phyloP scores from a whole-genome alignment of 2,329 filamentous ascomycete species.

The Macrophomina phaseolina region DNA sequence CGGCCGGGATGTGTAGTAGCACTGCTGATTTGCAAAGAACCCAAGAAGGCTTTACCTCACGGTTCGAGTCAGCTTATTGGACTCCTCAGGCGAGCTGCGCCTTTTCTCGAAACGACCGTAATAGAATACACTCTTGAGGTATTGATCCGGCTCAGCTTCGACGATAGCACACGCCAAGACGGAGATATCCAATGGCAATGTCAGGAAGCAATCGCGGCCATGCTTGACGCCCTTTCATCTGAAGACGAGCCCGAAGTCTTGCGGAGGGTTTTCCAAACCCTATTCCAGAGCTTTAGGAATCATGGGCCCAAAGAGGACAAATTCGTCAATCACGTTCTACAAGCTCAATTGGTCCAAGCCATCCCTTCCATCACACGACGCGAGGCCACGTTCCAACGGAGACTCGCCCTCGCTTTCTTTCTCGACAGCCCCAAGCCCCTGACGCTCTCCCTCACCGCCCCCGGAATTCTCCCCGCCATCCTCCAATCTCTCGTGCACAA shows the following conservation, averaged over 20 bases:
- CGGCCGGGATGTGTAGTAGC: not conserved
- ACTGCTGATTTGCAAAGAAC: conserved; percentile 11
- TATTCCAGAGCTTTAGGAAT: conserved; percentile 37
- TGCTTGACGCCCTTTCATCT: conserved; percentile 29
- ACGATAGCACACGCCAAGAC: conserved; percentile 24
- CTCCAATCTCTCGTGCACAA: conserved; percentile 37
- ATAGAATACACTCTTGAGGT: conserved; percentile 18
- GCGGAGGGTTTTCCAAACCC: conserved; percentile 27
- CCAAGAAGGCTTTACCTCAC: conserved; percentile 31
- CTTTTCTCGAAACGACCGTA: conserved; percentile 10
- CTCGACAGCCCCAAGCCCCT: conserved; percentile 48
- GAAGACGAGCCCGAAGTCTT: not conserved
- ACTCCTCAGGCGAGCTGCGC: conserved; percentile 37
- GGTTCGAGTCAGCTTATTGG: conserved; percentile 33
- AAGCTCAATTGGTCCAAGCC: conserved; percentile 62
- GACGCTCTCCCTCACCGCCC: conserved; percentile 34
- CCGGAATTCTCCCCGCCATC: conserved; percentile 33
- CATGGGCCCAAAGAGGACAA: conserved; percentile 35
- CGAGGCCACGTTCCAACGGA: conserved; percentile 66
- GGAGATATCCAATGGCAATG: conserved; percentile 4
- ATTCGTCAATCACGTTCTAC: conserved; percentile 54
- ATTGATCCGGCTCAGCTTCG: conserved; percentile 27
- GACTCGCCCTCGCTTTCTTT: conserved; percentile 69
- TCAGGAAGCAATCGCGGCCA: conserved; percentile 5
- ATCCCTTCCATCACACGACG: conserved; percentile 61